A percentile compares a stretch with the other conserved stretches of the same genome.
phyloP scores from a whole-genome alignment of 148 eudicot genomes.

The Chenopodium album region DNA sequence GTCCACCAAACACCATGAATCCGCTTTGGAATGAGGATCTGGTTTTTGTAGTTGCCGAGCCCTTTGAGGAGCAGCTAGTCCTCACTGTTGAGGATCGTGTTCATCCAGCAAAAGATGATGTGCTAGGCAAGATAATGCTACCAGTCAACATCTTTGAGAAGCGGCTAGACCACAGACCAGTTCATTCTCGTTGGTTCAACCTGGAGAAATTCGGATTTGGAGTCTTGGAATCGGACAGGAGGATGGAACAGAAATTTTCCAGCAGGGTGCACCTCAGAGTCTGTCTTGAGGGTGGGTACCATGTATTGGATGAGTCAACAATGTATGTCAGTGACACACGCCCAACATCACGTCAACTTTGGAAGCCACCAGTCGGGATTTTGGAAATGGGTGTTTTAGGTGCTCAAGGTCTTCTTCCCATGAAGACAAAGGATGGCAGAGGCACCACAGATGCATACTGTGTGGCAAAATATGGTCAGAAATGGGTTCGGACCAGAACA shows the following conservation, averaged over 20 bases:
- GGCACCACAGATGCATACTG: conserved; percentile 70
- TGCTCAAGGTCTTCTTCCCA: conserved; percentile 61
- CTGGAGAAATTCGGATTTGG: conserved; percentile 62
- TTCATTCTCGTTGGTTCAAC: conserved; percentile 66
- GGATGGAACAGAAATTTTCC: conserved; percentile 61
- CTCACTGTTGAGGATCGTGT: conserved; percentile 53
- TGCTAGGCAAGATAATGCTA: conserved; percentile 42
- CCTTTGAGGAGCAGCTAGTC: conserved; percentile 64
- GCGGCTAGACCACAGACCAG: conserved; percentile 58
- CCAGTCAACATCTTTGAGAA: conserved; percentile 48
- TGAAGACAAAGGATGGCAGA: conserved; percentile 58
- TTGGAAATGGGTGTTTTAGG: conserved; percentile 70
- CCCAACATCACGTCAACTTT: conserved; percentile 65
- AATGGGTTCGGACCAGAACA: conserved; percentile 78
- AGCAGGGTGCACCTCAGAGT: conserved; percentile 59
- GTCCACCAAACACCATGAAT: conserved; percentile 38
- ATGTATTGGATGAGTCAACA: conserved; percentile 71
- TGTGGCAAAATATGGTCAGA: conserved; percentile 76
- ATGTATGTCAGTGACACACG: conserved; percentile 67
- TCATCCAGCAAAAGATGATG: conserved; percentile 55
- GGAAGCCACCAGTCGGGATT: conserved; percentile 73
- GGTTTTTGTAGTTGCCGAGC: conserved; percentile 70
- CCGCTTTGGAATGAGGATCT: conserved; percentile 76
- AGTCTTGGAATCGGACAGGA: conserved; percentile 52
- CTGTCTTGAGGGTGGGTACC: conserved; percentile 75